Evolutionary conservation across 257 asterid genomes (phyloP).

Genomic region (Oldenlandia corymbosa): DNA sequence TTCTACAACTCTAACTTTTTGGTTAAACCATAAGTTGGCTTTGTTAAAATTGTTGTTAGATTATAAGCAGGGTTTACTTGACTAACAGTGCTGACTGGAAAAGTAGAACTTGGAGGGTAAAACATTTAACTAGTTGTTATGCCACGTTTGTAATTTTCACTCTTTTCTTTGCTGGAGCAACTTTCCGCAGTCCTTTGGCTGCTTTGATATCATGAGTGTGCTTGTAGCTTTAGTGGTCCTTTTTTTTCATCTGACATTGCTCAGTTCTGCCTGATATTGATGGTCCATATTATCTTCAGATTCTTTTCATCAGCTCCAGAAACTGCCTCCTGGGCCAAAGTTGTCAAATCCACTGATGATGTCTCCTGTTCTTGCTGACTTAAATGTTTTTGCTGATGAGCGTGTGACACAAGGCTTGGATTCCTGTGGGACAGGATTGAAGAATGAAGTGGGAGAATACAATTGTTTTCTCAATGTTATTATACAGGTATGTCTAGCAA

Average conservation of each 20-base stretch:
- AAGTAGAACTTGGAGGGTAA: not conserved
- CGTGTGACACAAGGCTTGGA: conserved; percentile 34
- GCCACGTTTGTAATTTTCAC: too few species aligned
- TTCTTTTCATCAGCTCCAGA: conserved; percentile 45
- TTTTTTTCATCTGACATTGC: not conserved
- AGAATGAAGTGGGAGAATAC: conserved; percentile 92
- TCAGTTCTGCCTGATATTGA: conserved; percentile 11
- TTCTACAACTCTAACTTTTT: not conserved
- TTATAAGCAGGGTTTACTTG: not conserved
- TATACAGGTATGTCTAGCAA: conserved; percentile 67
- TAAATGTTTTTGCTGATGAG: conserved; percentile 28
- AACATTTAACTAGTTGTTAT: too few species aligned
- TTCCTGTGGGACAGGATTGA: conserved; percentile 73
- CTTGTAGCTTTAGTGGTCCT: not conserved
- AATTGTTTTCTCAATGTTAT: conserved; percentile 97
- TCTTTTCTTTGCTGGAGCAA: not conserved
- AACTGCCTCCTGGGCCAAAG: conserved; percentile 34
- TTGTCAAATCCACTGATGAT: conserved; percentile 32
- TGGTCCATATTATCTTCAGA: conserved; percentile 35
- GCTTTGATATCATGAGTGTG: not conserved
- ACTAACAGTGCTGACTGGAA: not conserved
- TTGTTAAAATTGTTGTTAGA: not conserved
- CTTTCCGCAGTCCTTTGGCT: not conserved
- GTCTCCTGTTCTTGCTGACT: conserved; percentile 34
- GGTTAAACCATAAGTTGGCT: not conserved